Base-by-base conservation (phyloP, 345 rosid genomes). In the Populus nigra region DNA sequence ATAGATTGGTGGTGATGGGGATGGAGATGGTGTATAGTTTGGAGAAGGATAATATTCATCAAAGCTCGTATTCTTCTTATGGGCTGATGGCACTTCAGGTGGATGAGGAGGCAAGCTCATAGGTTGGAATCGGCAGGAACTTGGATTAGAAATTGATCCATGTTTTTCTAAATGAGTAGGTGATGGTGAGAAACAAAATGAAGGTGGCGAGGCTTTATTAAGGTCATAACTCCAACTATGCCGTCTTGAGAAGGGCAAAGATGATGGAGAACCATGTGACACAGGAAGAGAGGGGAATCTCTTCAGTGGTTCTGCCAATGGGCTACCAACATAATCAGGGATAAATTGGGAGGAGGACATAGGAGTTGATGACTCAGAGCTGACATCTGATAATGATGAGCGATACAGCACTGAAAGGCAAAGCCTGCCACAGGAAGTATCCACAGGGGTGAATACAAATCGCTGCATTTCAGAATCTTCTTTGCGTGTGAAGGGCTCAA, bases 241-340 rank as follows among this genome's bases (percentile, higher is more conserved):
- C 27, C 91, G 88, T 81, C 97, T 89, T 61, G 90, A 83, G 82
- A 93, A 91, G 72, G 99, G 90, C 81, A 87, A 74, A 50, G 93
- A 93, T 7, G 94, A 92, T 38, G 96, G 96, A 65, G 94, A 93
- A 72, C 91, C 88, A 41, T 85, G 91, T 2, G 94, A 79, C 73
- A 86, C 80, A 9, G 99, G 96, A 76, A 89, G 90, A 55, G 91
- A 88, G n/a, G 97, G 88, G 68, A 96, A 89, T 74, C 89, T 89
- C 85, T 87, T 96, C 43, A 93, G 79, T 13, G 97, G 98, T 73
- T 96, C 93, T 72, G 94, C 94, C 84, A 96, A 83, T 53, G 99
- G 99, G 81, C 99, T 93, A 65, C 99, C 99, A 83, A 96, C 99
- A 82, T 96, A 96, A 84, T 93, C 93, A 0, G 88, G 88, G 74